A percentile compares a stretch with the other conserved stretches of the same genome.
phyloP scores from a whole-genome alignment of 2,329 filamentous ascomycete species.

The Leptosphaerulina australis region DNA sequence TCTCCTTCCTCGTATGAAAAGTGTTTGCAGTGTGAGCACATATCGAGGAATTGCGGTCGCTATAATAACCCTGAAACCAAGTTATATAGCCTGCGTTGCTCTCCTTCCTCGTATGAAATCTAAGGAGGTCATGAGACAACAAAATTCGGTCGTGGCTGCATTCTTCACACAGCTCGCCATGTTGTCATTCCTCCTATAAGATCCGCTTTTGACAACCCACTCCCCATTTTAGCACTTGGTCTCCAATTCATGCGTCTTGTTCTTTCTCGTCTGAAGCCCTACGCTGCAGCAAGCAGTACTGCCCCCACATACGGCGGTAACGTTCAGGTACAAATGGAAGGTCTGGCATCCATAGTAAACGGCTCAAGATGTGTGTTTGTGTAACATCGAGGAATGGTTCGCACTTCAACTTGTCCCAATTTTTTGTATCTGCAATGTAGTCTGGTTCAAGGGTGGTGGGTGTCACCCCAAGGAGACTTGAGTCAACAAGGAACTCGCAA shows the following conservation, averaged over 20 bases:
- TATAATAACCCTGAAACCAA: constrained; percentile 7
- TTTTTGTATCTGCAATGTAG: constrained; percentile 73
- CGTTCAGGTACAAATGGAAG: constrained; percentile 70
- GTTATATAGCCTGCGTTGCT: constrained; percentile 5
- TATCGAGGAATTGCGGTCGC: constrained; percentile 10
- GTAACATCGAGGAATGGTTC: constrained; percentile 79
- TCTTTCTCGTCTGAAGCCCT: constrained; percentile 3
- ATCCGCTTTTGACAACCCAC: background rate
- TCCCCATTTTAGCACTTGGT: background rate
- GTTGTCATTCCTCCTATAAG: constrained; percentile 11
- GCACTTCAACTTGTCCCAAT: constrained; percentile 80
- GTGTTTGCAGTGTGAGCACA: constrained; percentile 9
- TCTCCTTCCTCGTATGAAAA: constrained; percentile 4
- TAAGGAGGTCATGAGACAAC: background rate
- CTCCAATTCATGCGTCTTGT: background rate
- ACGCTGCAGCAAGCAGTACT: constrained; percentile 80
- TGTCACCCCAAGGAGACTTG: constrained; percentile 68
- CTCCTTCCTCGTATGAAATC: constrained; percentile 2
- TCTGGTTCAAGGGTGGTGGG: constrained; percentile 76
- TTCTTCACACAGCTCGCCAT: background rate
- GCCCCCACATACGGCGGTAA: constrained; percentile 79
- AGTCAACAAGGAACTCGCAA: constrained; percentile 88
- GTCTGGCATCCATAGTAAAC: constrained; percentile 83
- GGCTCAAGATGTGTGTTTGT: constrained; percentile 73
- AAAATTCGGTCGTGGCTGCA: background rate